Base-by-base conservation (phyloP, 306 rosid genomes). In the Spatholobus suberectus region DNA sequence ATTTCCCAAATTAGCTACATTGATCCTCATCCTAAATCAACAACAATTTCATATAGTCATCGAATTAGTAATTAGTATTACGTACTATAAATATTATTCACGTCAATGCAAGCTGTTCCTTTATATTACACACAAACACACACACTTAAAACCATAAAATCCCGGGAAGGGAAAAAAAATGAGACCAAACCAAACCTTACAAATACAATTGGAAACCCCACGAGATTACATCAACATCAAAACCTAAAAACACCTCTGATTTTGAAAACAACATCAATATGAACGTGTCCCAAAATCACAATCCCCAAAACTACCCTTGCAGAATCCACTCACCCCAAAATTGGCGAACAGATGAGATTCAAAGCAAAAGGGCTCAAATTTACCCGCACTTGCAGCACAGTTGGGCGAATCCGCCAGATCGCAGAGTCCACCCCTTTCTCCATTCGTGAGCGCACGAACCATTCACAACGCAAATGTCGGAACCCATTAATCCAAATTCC, bases 321-420 rank as follows among this genome's bases (percentile, higher is more conserved):
- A 81, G 9, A 44, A 58, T 44, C 76, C 8, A 83, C 86, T 59
- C 66, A 74, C n/a, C 26, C 40, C 76, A 66, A 77, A 10, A 85
- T 62, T 24, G 21, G 27, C 70, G 70, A 85, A 85, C 59, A 70
- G 74, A 74, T 43, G 18, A 51, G 85, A 86, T 77, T 77, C 8
- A 71, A 26, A 61, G 46, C 14, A 57, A 57, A 76, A 24, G 79
- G 47, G 32, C 29, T 41, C 29, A 43, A 72, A 83, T 65, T 79
- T 94, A 96, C 99, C 99, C 99, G 94, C 99, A 96, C 71, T 81
- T 83, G 82, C 18, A 80, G 86, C 99, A 96, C 43, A 94, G 92
- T 86, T 90, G 88, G n/a, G 97, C 95, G 35, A 90, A 96, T 89
- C 96, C 97, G 84, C 95, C 98, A 78, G 96, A 90, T 94, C 96